Evolutionary conservation across 2,329 filamentous ascomycete genomes (phyloP), one percentile per base, ranked within the genome.

Genomic region (Trichoderma guizhouense): DNA sequence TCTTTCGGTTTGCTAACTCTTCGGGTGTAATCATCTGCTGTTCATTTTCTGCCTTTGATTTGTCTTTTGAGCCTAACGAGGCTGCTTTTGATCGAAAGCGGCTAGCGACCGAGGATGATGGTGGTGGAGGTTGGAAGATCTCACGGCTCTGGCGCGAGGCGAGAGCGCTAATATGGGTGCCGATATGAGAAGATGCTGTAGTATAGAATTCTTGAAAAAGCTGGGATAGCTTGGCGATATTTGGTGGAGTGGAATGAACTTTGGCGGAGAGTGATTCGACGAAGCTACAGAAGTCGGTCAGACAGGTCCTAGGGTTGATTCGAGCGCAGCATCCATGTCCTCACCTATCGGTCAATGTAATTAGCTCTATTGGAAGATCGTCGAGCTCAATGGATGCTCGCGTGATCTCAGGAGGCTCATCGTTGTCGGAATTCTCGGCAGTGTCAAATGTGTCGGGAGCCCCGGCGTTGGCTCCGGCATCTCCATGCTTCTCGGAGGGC

Each of bases 161-260:
- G 15, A 98, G 85, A 2, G 92, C 89, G 43, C 91, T 92, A 74
- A 98, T 93, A 79, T 98, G 95, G 1, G 94, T 97, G 68, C 90
- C 89, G 72, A 98, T 95, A 76, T 96, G 93, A 2, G 90, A 87
- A 12, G 94, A 92, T 26, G 95, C 93, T 71, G 91, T 88, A 55
- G 88, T 84, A 79, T 99, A 99, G 81, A 98, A 99, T 71, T 97
- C 94, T 82, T 99, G 96, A 79, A 98, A 98, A 68, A 96, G 86
- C n/a, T 89, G 87, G 9, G 94, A 92, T 18, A 98, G 87, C 74
- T 89, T 91, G 62, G 97, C 94, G 78, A 97, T 92, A 60, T 89
- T 93, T 1, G 96, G 91, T 6, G 96, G 96, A 6, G 90, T 91
- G 3, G 93, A 89, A 78, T 98, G 93, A 36, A 97, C 91, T 84